These are phyloP conservation scores for sweet orange (Citrus sinensis) DNA, from an alignment of 345 rosid genomes.

Conservation along the genomic window DVS_A1.0 CM039166.1:17173001-17173500, in stretches of 20 bases:
- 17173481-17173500: background rate
- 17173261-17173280: constrained; percentile 20
- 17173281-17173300: background rate
- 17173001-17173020: constrained; percentile 30
- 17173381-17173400: background rate
- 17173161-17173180: constrained; percentile 65
- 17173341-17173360: constrained; percentile 82
- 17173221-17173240: constrained; percentile 19
- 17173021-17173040: constrained; percentile 4
- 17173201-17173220: constrained; percentile 56
- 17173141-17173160: constrained; percentile 77
- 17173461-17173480: background rate
- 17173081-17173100: background rate
- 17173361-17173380: constrained; percentile 34
- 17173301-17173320: background rate
- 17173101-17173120: constrained; percentile 54
- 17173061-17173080: background rate
- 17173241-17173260: constrained; percentile 4
- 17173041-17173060: background rate
- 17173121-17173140: constrained; percentile 34
- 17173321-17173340: constrained; percentile 66
- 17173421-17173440: background rate
- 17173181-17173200: constrained; percentile 59
- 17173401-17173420: background rate
- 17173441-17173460: background rate